Base-by-base conservation (phyloP, 163 green algal genomes). In the Scenedesmus sp. region DNA sequence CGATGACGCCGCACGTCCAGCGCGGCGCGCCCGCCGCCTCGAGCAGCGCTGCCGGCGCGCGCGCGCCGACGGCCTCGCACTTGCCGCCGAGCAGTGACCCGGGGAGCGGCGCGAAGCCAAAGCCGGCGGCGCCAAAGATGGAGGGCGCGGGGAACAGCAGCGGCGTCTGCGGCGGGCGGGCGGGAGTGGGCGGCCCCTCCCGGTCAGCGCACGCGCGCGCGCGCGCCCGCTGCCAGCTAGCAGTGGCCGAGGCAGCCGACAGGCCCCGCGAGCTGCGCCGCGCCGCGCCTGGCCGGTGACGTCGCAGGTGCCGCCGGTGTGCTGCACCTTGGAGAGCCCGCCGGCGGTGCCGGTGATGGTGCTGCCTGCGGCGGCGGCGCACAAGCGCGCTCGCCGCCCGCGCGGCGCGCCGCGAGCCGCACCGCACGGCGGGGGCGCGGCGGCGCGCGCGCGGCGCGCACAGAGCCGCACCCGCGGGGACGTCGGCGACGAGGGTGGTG, bases 301-400 rank as follows among this genome's bases (percentile, higher is more conserved):
- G n/a, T 36, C 62, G 67, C 81, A 86, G 2, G 13, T 44, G 34
- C 81, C 81, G 17, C 31, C 45, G 0, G 70, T 81, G 75, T 84
- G 78, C 34, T 81, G 63, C 33, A 86, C 75, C 76, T 84, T 86
- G 53, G 81, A 80, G 45, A 86, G 70, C 2, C 62, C 70, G 22
- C 73, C 60, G 17, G 81, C 75, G 1, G 20, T 75, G 45, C 81
- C 81, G 3, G 3, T 84, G 75, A 84, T 82, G 60, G 20, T 33
- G 39, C 75, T 86, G 47, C n/a, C 80, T 85, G 73, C 2, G 42
- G 22, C 13, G 50, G 22, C 10, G 48, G 50, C 34, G n/a, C n/a
- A n/a, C n/a, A n/a, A n/a, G n/a, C n/a, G n/a, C n/a, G n/a, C n/a
- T n/a, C n/a, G n/a, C n/a, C n/a, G n/a, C n/a, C n/a, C n/a, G n/a